Base-by-base conservation (phyloP, 148 eudicot species). In the Diospyros kaki region DNA sequence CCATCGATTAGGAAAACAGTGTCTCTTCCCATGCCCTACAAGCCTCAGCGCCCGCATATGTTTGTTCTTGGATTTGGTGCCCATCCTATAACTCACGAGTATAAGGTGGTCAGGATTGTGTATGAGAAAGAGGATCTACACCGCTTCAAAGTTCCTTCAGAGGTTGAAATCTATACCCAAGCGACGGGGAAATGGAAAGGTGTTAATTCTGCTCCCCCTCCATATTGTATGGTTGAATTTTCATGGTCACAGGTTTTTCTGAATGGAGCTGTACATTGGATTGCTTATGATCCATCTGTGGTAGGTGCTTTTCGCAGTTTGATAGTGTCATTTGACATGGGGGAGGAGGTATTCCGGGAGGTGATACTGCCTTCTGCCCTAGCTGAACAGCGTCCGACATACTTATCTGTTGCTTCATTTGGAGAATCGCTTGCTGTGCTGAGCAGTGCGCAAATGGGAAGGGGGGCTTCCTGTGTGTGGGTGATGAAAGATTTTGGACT, bases 401-500 rank as follows among this genome's bases (percentile, higher is more conserved):
- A 69, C n/a, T 72, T 82, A 67, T 71, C 72, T 2, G 56, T 79
- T 46, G 53, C 28, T 11, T 43, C 56, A 5, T 8, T 50, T 7
- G 66, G 58, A 50, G 73, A 58, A 2, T 73, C 58, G 64, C 82
- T 79, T 62, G 78, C 74, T 5, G 70, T 81, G 51, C 52, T 78
- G 12, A 43, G 45, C 46, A 12, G 46, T 45, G 65, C 10, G 68
- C 62, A 64, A 42, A 46, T 9, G 15, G 82, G 56, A 14, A 14
- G 12, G 4, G 82, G 64, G 51, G 65, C 63, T 8, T 80, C 78
- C 51, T 53, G 63, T 9, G 73, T 84, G 11, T 84, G 87, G 87
- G 76, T 72, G 42, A 78, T 84, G 84, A 78, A 53, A 43, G 78
- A 75, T 17, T 81, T 81, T 52, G 84, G 82, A 9, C 79, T 79